Base-by-base conservation (phyloP, 2,329 filamentous ascomycete genomes). In the Colletotrichum phormii region DNA sequence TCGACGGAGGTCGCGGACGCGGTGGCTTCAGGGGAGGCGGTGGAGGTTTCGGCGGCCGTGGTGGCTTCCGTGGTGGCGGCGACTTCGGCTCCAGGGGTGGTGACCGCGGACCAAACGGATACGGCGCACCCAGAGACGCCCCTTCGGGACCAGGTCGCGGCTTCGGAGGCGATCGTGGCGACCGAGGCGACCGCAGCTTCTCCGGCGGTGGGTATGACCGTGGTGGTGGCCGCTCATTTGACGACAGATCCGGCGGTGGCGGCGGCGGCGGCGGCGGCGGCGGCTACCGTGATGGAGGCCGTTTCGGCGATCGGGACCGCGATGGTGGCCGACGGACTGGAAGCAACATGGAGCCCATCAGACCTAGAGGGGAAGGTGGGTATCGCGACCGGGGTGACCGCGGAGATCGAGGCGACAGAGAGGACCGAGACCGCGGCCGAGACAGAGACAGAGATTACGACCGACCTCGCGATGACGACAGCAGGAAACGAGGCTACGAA, bases 301-400 rank as follows among this genome's bases (percentile, higher is more conserved):
- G 80, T 8, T 66, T 46, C 67, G 80, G 81, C 42, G 75, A 76
- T 59, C 77, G 79, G 58, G 79, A 81, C 33, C 70, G 70, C 24
- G 71, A 73, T 26, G 76, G 75, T 13, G 78, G 78, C 72, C 87
- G 89, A 71, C 84, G 86, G 55, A 92, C 90, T 69, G 94, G 94
- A 76, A 94, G 94, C 85, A 97, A 97, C 84, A 93, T 93, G 83
- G 95, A 97, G 81, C 94, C 94, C 74, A 90, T 97, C 80, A 92
- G 93, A 79, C 90, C 91, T 72, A 81, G 80, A 65, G 84, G 91
- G 78, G 90, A 92, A 75, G 86, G 86, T 81, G 87, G 87, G 77
- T 89, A 89, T 82, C 87, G 82, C 26, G 74, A 49, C 42, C 42
- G 86, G 81, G 87, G 87, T 77, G 88, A 89, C 82, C 87, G 82